Base-by-base conservation (phyloP, 176 grass and related monocot genomes). In the Avena eriantha region DNA sequence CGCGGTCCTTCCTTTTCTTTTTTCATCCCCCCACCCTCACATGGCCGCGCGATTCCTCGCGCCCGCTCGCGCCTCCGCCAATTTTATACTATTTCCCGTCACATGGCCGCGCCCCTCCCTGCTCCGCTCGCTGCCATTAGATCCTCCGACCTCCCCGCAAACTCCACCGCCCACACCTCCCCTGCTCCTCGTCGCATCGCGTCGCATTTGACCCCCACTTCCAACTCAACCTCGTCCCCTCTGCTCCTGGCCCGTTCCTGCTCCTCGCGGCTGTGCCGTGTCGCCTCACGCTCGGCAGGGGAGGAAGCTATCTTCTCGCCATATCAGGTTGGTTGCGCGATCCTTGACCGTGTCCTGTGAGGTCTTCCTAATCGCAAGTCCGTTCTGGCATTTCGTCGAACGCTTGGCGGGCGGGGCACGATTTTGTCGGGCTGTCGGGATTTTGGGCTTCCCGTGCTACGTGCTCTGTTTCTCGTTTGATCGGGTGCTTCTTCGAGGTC, bases 201-300 rank as follows among this genome's bases (percentile, higher is more conserved):
- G 80, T n/a, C n/a, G n/a, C n/a, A n/a, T n/a, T 85, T 88, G 86
- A 88, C 68, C 81, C 1, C 51, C 43, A 19, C 49, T 76, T 33
- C 73, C 73, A 31, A 5, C 74, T 55, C 74, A 55, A 55, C 7
- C 41, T 5, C 59, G 11, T 10, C 60, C 78, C 23, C 45, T 64
- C 87, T 36, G 56, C 68, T 46, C 56, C 29, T 34, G 14, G 18
- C 41, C 73, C 18, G 64, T 26, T 39, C 36, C 10, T 1, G 46
- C 65, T 10, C 34, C 1, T 12, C 4, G 17, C 41, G 76, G 16
- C 47, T 48, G 55, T 66, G 84, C 58, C 50, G 69, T 58, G 50
- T 18, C 21, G 10, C 78, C 63, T 3, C 8, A 49, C 48, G 14
- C 60, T 23, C 21, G 76, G 14, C 26, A 69, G 36, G 36, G 79